phyloP scores from a whole-genome alignment of 768 basidiomycete species.

The Chiua virens region DNA sequence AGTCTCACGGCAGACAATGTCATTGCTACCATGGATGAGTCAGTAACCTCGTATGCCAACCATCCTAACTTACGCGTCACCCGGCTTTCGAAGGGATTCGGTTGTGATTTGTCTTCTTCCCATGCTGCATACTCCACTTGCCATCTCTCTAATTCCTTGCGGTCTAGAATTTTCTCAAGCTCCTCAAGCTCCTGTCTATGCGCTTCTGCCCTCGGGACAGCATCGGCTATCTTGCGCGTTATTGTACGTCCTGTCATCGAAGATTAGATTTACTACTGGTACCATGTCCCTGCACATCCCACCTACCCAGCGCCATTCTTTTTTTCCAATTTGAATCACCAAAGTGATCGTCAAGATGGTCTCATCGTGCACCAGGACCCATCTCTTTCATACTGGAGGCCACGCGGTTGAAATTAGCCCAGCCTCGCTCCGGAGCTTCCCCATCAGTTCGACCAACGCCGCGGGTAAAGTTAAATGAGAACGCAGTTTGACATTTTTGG shows the following conservation, averaged over 20 bases:
- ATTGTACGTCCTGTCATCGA: background rate
- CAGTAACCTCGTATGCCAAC: background rate
- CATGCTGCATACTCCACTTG: background rate
- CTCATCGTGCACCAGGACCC: no score
- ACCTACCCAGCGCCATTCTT: background rate
- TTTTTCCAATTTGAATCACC: constrained; percentile 5
- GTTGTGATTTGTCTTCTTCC: background rate
- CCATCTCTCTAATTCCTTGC: background rate
- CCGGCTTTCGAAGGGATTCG: background rate
- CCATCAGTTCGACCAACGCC: no score
- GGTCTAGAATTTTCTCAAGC: background rate
- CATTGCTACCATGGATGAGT: background rate
- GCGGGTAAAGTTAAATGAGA: no score
- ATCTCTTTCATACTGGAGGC: no score
- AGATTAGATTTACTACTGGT: no score
- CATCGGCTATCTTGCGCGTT: background rate
- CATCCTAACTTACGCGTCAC: background rate
- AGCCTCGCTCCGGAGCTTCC: no score
- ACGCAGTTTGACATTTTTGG: no score
- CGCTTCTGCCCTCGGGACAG: background rate
- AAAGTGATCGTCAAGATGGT: background rate
- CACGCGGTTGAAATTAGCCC: no score
- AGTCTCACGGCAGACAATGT: background rate
- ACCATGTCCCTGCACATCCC: no score
- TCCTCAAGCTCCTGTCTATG: background rate